phyloP scores from a whole-genome alignment of 73 alveolate species.

The Paramecium tetraurelia region DNA sequence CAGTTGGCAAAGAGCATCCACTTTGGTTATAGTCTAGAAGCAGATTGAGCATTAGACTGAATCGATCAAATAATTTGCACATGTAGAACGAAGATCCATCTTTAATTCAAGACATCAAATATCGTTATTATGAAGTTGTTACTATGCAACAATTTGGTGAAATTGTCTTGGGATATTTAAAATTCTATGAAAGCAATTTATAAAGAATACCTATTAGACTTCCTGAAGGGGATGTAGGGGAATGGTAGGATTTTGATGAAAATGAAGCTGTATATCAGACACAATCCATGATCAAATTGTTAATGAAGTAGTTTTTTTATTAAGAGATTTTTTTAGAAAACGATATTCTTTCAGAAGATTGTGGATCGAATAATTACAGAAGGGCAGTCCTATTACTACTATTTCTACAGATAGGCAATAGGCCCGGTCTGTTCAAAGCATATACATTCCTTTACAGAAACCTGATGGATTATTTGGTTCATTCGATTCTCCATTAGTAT shows the following conservation, averaged over 20 bases:
- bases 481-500: conserved; percentile 19
- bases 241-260: background rate
- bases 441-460: background rate
- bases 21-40: background rate
- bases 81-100: background rate
- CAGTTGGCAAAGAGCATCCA: background rate
- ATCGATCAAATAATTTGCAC: background rate
- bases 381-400: background rate
- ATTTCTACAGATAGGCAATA: background rate
- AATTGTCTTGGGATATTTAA: background rate
- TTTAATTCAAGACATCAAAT: background rate
- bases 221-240: conserved; percentile 8
- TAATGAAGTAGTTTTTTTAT: background rate
- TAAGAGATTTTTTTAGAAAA: background rate
- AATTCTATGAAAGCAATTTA: background rate
- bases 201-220: background rate
- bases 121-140: background rate
- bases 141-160: conserved; percentile 5
- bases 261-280: background rate
- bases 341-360: background rate
- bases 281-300: background rate
- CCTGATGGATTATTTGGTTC: background rate
- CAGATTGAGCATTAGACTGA: background rate
- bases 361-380: background rate
- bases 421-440: background rate